Base-by-base conservation (phyloP, 1,284 basidiomycete species). In the Ceratobasidium sp. region DNA sequence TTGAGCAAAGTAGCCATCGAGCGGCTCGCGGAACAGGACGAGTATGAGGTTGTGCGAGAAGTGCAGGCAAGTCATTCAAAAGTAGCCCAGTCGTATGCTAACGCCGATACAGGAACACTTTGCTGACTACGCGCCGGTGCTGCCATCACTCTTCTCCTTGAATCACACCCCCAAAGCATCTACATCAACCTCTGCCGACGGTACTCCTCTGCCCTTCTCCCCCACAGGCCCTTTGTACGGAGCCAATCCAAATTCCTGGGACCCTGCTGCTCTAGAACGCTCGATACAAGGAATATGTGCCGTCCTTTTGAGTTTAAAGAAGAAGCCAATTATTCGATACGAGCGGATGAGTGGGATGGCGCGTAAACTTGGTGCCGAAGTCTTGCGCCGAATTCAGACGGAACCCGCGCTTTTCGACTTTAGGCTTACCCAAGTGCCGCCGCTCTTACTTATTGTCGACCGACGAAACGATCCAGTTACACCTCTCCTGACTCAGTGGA, bases 401-500 rank as follows among this genome's bases (percentile, higher is more conserved):
- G 91, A 93, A 76, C 82, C 88, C 3, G 78, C 84, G 2, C 80
- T 93, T 17, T 93, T 93, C 77, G 90, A 93, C 76, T 93, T 92
- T 77, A 83, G 90, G 50, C 79, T 85, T 58, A 90, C 89, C 2
- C 90, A 92, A 79, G 85, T 90, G 8, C 84, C 90, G 1, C 91
- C 92, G 10, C 75, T 92, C 45, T 80, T 93, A 20, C 83, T 93
- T 57, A 90, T 92, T 73, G 82, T 93, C 69, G 97, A 99, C 80
- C 86, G 97, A 68, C 83, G 96, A 72, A 98, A 98, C 79, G 97
- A 99, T 77, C 97, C 97, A 1, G 94, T 99, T 15, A 99, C 97
- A 0, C 97, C 97, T 2, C 80, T 99, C n/a, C 83, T 99, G 31
- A 93, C 93, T 0, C 97, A 98, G 78, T 99, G 97, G 97, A 99